Percentiles rank a stretch among this genome's conserved stretches.
Evolutionary conservation across 257 asterid genomes (phyloP).

Genomic region (Osmanthus fragrans): DNA sequence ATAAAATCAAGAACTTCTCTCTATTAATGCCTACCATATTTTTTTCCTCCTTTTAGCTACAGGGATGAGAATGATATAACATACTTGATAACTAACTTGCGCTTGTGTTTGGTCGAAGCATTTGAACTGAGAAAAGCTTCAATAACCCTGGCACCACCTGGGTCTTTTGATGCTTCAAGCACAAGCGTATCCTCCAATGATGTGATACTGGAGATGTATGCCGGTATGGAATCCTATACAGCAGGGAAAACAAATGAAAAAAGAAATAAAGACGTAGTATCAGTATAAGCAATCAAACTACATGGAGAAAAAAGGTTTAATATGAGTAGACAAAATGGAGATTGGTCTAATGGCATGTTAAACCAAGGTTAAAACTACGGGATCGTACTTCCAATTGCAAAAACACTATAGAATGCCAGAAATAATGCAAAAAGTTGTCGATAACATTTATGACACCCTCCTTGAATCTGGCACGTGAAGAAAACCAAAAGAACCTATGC

Average conservation of each 20-base stretch:
- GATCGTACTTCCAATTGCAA: no score
- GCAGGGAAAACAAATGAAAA: neutral
- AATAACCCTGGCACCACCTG: constrained; percentile 83
- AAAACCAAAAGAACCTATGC: neutral
- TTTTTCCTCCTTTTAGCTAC: neutral
- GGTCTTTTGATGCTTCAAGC: constrained; percentile 69
- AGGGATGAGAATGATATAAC: constrained; percentile 22
- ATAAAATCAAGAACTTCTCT: neutral
- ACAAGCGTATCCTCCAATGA: constrained; percentile 67
- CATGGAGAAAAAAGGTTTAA: neutral
- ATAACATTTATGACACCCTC: neutral
- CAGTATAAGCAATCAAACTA: constrained; percentile 16
- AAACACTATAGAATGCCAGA: no score
- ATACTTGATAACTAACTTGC: constrained; percentile 74
- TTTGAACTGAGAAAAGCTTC: constrained; percentile 84
- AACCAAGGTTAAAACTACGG: neutral
- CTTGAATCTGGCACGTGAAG: neutral
- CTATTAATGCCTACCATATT: no score
- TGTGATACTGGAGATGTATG: constrained; percentile 63
- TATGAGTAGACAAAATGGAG: neutral
- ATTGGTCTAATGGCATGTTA: neutral
- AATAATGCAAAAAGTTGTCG: no score
- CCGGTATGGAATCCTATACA: constrained; percentile 62
- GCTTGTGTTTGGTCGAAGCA: constrained; percentile 69
- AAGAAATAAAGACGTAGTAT: neutral